phyloP scores from a whole-genome alignment of 495 filamentous ascomycete species.

The Hypoxylon rickii region DNA sequence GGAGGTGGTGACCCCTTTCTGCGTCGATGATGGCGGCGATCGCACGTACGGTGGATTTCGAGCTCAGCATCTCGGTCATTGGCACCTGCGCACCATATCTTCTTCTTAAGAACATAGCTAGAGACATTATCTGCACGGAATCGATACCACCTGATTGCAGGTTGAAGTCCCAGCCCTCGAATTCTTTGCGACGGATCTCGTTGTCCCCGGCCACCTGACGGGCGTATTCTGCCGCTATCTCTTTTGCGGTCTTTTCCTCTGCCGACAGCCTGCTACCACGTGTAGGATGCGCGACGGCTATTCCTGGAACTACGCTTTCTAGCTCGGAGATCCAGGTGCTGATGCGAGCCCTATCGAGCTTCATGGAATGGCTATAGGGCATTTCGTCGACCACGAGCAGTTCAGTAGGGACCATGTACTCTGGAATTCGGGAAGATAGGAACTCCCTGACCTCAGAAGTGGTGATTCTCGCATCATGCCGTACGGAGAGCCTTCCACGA shows the following conservation, averaged over 20 bases:
- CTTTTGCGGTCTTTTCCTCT: neutral
- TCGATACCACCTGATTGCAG: neutral
- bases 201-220: neutral
- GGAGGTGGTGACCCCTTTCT: neutral
- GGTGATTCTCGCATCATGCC: neutral
- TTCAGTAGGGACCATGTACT: neutral
- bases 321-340: neutral
- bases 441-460: neutral
- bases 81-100: neutral
- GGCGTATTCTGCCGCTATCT: neutral
- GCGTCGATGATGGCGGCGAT: neutral
- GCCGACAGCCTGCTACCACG: neutral
- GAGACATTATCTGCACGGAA: neutral
- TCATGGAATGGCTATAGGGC: neutral
- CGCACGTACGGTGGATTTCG: neutral
- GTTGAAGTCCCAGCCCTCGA: neutral
- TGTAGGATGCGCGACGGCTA: neutral
- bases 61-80: neutral
- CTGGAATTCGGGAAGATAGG: neutral
- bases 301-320: neutral
- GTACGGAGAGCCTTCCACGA: neutral
- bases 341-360: neutral
- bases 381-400: neutral
- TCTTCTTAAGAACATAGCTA: neutral
- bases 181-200: neutral